Percentiles rank a stretch among this genome's conserved stretches.
Evolutionary conservation across 2,329 filamentous ascomycete species (phyloP).

Genomic region (Aureobasidium namibiae): DNA sequence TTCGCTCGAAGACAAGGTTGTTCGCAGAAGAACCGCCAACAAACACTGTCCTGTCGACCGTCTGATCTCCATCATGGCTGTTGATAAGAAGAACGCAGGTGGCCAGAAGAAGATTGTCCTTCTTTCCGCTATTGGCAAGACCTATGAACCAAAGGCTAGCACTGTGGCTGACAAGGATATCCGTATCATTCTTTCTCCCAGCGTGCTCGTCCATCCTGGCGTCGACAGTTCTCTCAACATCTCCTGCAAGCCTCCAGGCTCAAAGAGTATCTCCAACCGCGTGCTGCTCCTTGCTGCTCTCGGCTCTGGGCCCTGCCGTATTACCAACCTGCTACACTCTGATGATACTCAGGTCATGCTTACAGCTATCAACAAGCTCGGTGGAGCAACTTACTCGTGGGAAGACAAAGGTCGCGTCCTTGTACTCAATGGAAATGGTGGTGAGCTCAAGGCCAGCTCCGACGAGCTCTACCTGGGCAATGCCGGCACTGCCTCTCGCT

Average conservation of each 20-base stretch:
- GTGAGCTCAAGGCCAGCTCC: conserved; percentile 65
- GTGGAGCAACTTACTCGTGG: conserved; percentile 85
- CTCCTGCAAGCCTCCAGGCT: conserved; percentile 81
- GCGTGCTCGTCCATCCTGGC: conserved; percentile 64
- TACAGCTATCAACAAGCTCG: conserved; percentile 75
- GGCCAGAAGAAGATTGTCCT: conserved; percentile 93
- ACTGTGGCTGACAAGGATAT: conserved; percentile 83
- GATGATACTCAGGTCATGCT: conserved; percentile 98
- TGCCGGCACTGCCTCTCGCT: conserved; percentile 89
- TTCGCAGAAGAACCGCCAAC: conserved; percentile 73
- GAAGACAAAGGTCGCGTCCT: conserved; percentile 89
- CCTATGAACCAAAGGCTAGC: conserved; percentile 78
- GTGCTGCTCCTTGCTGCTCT: conserved; percentile 90
- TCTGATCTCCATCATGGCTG: conserved; percentile 84
- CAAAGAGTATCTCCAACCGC: conserved; percentile 95
- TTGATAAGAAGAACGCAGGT: conserved; percentile 98
- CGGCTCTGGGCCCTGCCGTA: conserved; percentile 73
- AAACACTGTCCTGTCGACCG: conserved; percentile 83
- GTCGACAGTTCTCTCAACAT: conserved; percentile 58
- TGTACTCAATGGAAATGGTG: conserved; percentile 84
- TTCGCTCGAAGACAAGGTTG: conserved; percentile 72
- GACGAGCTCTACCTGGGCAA: conserved; percentile 88
- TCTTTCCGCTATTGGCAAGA: conserved; percentile 80
- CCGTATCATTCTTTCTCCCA: conserved; percentile 71
- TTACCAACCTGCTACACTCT: conserved; percentile 89